phyloP scores from a whole-genome alignment of 768 basidiomycete species.

The Lactifluus piperatus region DNA sequence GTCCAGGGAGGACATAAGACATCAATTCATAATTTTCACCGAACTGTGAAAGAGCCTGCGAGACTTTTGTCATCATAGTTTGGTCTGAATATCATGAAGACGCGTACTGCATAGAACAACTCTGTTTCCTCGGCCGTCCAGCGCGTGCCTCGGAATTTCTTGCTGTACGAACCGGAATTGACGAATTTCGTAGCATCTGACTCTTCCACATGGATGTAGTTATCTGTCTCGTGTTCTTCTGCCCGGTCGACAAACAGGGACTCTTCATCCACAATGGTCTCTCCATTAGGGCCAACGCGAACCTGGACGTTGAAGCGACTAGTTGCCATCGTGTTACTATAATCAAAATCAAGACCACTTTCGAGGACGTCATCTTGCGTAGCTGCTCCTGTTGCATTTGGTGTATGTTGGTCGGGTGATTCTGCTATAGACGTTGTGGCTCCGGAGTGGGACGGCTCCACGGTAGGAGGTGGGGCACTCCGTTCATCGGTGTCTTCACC shows the following conservation, averaged over 20 bases:
- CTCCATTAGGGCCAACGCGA: slow-evolving; percentile 78
- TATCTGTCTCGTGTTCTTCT: slow-evolving; percentile 56
- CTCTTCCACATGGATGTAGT: slow-evolving; percentile 73
- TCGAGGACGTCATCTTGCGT: slow-evolving; percentile 34
- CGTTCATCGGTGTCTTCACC: slow-evolving; percentile 39
- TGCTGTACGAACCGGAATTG: slow-evolving; percentile 76
- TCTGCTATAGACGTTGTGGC: background rate
- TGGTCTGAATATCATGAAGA: background rate
- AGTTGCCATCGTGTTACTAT: slow-evolving; percentile 50
- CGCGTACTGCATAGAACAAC: slow-evolving; percentile 69
- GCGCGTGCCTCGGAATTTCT: slow-evolving; percentile 69
- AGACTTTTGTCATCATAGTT: background rate
- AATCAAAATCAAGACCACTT: slow-evolving; percentile 54
- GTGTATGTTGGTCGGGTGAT: background rate
- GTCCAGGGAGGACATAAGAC: slow-evolving; percentile 73
- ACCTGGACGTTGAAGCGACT: slow-evolving; percentile 81
- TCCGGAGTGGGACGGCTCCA: background rate
- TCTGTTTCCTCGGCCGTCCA: slow-evolving; percentile 92
- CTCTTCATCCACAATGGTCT: slow-evolving; percentile 80
- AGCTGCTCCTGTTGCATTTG: slow-evolving; percentile 7
- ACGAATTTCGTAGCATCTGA: slow-evolving; percentile 79
- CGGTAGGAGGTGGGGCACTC: slow-evolving; percentile 11
- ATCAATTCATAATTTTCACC: slow-evolving; percentile 93
- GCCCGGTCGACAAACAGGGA: slow-evolving; percentile 72
- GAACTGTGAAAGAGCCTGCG: slow-evolving; percentile 81